Evolutionary conservation across 257 asterid species (phyloP), one percentile per base, ranked within the genome.

Genomic region (Solanum dulcamara): DNA sequence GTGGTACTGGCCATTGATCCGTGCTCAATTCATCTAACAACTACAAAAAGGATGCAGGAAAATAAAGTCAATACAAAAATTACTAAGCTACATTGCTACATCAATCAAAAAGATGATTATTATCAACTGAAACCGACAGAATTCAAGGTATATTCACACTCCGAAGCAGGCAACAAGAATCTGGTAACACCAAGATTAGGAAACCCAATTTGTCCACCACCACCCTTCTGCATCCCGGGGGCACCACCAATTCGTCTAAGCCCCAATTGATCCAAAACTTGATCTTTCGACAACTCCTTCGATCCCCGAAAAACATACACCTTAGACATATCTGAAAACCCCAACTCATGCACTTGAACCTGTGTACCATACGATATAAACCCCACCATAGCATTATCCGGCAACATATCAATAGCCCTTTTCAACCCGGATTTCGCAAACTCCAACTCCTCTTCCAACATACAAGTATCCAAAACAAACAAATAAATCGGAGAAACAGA

Each of bases 341-440:
- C 99, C 83, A 97, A 87, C 86, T 97, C 99, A 44, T 97, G 98
- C 66, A 97, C 98, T 91, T 93, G 98, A 85, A 97, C 99, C 91
- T 95, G 99, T 80, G 97, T 97, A 71, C 99, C 99, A 74, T 83
- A 97, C 20, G 98, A 95, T 70, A 97, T 88, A 88, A 97, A 95
- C 88, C 99, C 99, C 46, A 97, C 99, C 98, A 93, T 89, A 3
- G 99, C 96, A 87, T 91, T 94, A 48, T 97, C 99, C 10, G 98
- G 98, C 20, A 95, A 88, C 97, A 94, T 79, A 86, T 94, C 97
- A 35, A 97, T 91, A 11, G 98, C 98, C 80, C 98, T 88, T 88
- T 93, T 97, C 89, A 97, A 85, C 0, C 93, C 99, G 17, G 95
- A 92, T 90, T 95, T 97, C 4, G 98, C 98, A 48, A 90, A 93